Percentiles rank a stretch among this genome's conserved stretches.
Evolutionary conservation across 2,329 filamentous ascomycete genomes (phyloP).

Genomic region (Aspergillus arachidicola): DNA sequence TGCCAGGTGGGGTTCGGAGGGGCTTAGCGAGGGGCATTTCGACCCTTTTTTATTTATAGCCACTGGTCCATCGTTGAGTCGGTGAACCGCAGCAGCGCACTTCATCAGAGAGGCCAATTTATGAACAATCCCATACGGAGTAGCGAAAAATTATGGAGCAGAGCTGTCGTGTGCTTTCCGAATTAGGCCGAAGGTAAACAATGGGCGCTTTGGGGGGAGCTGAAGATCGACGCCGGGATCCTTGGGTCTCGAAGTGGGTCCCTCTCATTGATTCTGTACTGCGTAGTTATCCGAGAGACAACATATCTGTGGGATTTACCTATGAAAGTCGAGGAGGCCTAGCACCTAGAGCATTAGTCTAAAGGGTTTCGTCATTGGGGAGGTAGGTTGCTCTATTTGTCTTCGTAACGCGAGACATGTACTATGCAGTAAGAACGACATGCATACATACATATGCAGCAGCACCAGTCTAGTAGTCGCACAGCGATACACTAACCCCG

Average conservation of each 20-base stretch:
- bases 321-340: too few relatives aligned
- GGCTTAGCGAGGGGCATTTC: constrained; percentile 1
- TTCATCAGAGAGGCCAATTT: neutral
- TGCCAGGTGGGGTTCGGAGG: neutral
- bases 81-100: neutral
- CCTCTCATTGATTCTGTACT: neutral
- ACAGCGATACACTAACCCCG: neutral
- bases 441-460: neutral
- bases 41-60: neutral
- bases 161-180: neutral
- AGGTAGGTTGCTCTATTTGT: too few relatives aligned
- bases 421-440: neutral
- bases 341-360: too few relatives aligned
- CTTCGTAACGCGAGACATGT: neutral
- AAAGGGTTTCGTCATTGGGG: too few relatives aligned
- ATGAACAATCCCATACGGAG: neutral
- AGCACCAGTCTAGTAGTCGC: neutral
- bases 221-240: constrained; percentile 3
- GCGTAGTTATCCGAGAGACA: neutral
- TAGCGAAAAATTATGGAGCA: neutral
- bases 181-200: neutral
- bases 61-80: neutral
- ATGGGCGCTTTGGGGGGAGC: neutral
- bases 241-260: neutral
- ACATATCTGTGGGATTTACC: neutral